Percentiles rank a stretch among this genome's conserved stretches.
Evolutionary conservation across 2,329 filamentous ascomycete genomes (phyloP).

Genomic region (Aspergillus proliferans): DNA sequence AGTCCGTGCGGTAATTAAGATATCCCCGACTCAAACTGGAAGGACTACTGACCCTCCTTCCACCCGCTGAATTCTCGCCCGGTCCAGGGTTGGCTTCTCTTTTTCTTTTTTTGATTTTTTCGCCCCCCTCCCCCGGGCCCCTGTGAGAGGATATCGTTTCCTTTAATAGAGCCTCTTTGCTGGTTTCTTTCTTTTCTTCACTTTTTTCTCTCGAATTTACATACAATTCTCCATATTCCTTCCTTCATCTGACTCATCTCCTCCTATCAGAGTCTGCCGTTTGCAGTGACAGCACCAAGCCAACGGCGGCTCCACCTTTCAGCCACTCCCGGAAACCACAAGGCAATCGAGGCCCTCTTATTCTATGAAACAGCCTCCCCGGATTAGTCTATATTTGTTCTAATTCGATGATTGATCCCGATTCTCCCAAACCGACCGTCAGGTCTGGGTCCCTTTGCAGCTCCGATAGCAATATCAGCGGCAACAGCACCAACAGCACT

Average conservation of each 20-base stretch:
- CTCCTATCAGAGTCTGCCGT: too few species aligned
- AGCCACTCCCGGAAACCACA: too few species aligned
- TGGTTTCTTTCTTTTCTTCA: background rate
- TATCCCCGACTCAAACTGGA: too few species aligned
- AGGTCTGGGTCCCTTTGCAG: slow-evolving; percentile 16
- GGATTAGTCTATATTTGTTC: background rate
- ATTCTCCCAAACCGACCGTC: slow-evolving; percentile 17
- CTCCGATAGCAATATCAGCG: background rate
- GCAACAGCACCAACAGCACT: too few species aligned
- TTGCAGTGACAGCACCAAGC: too few species aligned
- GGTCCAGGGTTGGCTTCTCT: background rate
- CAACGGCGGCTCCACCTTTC: background rate
- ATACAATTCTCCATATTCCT: background rate
- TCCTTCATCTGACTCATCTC: background rate
- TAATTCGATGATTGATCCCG: slow-evolving; percentile 20
- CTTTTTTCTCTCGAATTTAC: background rate
- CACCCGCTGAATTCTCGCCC: too few species aligned
- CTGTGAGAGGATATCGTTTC: background rate
- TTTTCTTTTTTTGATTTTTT: background rate
- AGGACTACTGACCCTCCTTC: too few species aligned
- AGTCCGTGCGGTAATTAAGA: too few species aligned
- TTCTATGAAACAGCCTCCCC: too few species aligned
- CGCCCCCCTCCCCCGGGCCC: too few species aligned
- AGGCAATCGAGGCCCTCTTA: too few species aligned
- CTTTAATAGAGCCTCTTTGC: background rate